Base-by-base conservation (phyloP, 805 yeast genomes). In the Babjeviella inositovora region DNA sequence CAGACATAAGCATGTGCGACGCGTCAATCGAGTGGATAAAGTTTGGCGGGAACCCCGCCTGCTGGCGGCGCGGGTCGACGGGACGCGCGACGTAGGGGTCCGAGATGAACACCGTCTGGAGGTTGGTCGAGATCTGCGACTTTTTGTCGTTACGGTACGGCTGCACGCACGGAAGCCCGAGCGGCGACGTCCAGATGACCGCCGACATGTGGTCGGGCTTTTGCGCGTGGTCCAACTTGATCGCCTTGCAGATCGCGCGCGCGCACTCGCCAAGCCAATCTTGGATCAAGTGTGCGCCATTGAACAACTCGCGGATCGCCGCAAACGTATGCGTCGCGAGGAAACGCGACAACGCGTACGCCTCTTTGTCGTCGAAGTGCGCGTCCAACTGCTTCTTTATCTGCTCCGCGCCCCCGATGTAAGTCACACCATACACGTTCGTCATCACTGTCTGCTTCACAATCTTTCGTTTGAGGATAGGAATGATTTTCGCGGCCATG, bases 391-490 rank as follows among this genome's bases (percentile, higher is more conserved):
- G 85, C 38, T 73, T 77, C 27, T 70, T 66, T 38, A 87, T 82
- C 50, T 87, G 98, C 4, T 72, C 74, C 10, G 81, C 68, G 0
- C 97, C 98, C 10, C 98, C 98, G 31, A 81, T 65, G 41, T 66
- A 82, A 0, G 98, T 87, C 8, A 87, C 98, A 38, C 98, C 98
- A 43, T 87, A 87, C 17, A 87, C 98, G 39, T 84, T 85, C 1
- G 98, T 87, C 98, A 87, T 87, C 13, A 87, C 97, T 0, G 98
- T 82, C 45, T 87, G 98, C 43, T 87, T 87, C 17, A 90, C 94
- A 21, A 90, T 74, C 42, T 87, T 87, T 37, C 98, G 65, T 11
- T 73, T 63, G 27, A 87, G 65, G 29, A 70, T 62, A 24, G 77
- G 48, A 16, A 52, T 43, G n/a, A 39, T 22, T 17, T 33, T 24